A percentile compares a stretch with the other conserved stretches of the same genome.
Evolutionary conservation across 2,329 filamentous ascomycete species (phyloP).

Genomic region (Talaromyces albobiverticillius): DNA sequence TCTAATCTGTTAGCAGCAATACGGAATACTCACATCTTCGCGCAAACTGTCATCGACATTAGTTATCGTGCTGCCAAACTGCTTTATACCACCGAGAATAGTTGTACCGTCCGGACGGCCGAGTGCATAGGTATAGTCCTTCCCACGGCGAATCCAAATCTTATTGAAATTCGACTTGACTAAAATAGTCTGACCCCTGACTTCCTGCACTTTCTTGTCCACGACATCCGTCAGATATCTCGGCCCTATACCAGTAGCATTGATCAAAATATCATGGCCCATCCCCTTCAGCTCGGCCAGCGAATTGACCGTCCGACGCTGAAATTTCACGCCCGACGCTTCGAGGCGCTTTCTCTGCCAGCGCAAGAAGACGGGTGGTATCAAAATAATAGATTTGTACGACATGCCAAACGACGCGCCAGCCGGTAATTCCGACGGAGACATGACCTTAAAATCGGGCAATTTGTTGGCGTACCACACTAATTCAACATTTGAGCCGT

Average conservation of each 20-base stretch:
- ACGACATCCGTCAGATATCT: slow-evolving; percentile 18
- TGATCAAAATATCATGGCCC: slow-evolving; percentile 25
- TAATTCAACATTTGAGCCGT: slow-evolving; percentile 4
- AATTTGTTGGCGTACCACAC: slow-evolving; percentile 13
- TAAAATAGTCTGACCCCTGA: slow-evolving; percentile 25
- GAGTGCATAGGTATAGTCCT: slow-evolving; percentile 25
- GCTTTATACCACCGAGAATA: slow-evolving; percentile 24
- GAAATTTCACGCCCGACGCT: slow-evolving; percentile 22
- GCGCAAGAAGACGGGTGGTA: slow-evolving; percentile 22
- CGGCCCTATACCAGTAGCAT: slow-evolving; percentile 23
- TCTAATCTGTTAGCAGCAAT: neutral
- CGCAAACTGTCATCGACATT: neutral
- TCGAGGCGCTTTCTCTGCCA: slow-evolving; percentile 23
- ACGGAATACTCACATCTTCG: slow-evolving; percentile 5
- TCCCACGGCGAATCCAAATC: slow-evolving; percentile 23
- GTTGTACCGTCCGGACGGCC: slow-evolving; percentile 23
- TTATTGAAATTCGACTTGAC: slow-evolving; percentile 22
- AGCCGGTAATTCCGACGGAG: slow-evolving; percentile 16
- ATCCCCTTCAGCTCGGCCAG: slow-evolving; percentile 19
- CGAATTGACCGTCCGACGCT: slow-evolving; percentile 16
- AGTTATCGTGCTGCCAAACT: slow-evolving; percentile 12
- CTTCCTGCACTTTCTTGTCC: slow-evolving; percentile 18
- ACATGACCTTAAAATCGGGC: slow-evolving; percentile 8
- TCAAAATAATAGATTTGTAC: slow-evolving; percentile 22
- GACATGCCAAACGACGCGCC: slow-evolving; percentile 19